Evolutionary conservation across 2,329 filamentous ascomycete genomes (phyloP).

Genomic region (Aspergillus brunneoviolaceus): DNA sequence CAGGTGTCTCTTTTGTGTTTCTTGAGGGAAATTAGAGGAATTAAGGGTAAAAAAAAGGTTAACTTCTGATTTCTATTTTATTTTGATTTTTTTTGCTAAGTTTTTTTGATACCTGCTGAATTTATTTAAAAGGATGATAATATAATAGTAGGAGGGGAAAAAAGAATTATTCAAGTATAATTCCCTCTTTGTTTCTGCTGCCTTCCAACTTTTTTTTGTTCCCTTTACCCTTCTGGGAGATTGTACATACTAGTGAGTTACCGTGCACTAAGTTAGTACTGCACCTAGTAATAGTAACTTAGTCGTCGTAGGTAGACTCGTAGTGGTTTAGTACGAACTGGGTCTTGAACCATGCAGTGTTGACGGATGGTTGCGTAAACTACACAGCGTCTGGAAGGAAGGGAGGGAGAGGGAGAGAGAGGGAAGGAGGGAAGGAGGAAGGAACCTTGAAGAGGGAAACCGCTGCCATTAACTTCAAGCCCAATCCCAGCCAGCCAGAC

Average conservation of each 20-base stretch:
- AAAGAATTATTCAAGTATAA: not conserved
- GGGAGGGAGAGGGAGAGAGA: not conserved
- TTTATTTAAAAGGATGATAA: too few species aligned
- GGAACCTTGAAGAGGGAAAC: constrained; percentile 4
- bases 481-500: constrained; percentile 5
- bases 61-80: constrained; percentile 1
- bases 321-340: not conserved
- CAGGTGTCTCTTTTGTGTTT: constrained; percentile 11
- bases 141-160: not conserved
- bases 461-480: constrained; percentile 9
- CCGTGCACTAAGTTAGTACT: too few species aligned
- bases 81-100: not conserved
- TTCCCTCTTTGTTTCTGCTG: constrained; percentile 11
- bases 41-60: constrained; percentile 3
- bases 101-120: too few species aligned
- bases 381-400: constrained; percentile 13
- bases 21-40: not conserved
- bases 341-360: constrained; percentile 1
- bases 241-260: not conserved
- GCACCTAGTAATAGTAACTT: too few species aligned
- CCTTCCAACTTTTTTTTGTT: constrained; percentile 11
- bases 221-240: constrained; percentile 6
- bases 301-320: too few species aligned
- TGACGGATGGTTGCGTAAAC: constrained; percentile 27
- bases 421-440: too few species aligned